These are phyloP conservation scores for Diaporthe australafricana DNA, from an alignment of 2,329 filamentous ascomycete species.

Conservation along the genomic window DNA sequence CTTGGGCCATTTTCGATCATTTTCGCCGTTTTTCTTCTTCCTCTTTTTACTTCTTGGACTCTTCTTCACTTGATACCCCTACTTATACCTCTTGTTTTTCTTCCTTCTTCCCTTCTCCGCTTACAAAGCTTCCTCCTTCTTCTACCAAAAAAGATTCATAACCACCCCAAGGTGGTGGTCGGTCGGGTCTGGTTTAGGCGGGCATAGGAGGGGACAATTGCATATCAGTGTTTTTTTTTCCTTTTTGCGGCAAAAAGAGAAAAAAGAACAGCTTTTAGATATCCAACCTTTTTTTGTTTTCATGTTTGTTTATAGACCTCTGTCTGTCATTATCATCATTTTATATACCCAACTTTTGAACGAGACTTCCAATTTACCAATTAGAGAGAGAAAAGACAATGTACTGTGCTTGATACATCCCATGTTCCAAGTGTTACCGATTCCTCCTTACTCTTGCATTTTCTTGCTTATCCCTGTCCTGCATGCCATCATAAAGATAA, in stretches of 20 bases:
- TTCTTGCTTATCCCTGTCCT: neutral
- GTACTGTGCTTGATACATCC: neutral
- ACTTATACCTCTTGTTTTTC: conserved; percentile 9
- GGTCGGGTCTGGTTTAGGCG: conserved; percentile 22
- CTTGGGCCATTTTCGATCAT: conserved; percentile 4
- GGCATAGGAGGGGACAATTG: neutral
- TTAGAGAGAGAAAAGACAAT: neutral
- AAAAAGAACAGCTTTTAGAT: neutral
- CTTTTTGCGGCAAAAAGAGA: neutral
- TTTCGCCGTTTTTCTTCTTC: neutral
- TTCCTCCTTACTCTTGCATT: neutral
- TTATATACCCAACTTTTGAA: conserved; percentile 23
- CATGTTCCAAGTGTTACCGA: neutral
- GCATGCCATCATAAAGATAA: neutral
- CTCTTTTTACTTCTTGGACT: conserved; percentile 21
- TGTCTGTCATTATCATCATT: conserved; percentile 28
- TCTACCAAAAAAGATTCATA: conserved; percentile 21
- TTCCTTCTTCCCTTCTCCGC: neutral
- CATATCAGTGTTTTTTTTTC: neutral
- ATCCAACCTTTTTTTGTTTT: conserved; percentile 4
- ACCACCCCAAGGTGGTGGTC: conserved; percentile 31
- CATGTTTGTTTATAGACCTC: conserved; percentile 19
- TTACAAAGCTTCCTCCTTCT: neutral
- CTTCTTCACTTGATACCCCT: conserved; percentile 31
- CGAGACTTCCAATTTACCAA: neutral